phyloP scores from a whole-genome alignment of 2,329 filamentous ascomycete genomes.

The Colletotrichum sojae region DNA sequence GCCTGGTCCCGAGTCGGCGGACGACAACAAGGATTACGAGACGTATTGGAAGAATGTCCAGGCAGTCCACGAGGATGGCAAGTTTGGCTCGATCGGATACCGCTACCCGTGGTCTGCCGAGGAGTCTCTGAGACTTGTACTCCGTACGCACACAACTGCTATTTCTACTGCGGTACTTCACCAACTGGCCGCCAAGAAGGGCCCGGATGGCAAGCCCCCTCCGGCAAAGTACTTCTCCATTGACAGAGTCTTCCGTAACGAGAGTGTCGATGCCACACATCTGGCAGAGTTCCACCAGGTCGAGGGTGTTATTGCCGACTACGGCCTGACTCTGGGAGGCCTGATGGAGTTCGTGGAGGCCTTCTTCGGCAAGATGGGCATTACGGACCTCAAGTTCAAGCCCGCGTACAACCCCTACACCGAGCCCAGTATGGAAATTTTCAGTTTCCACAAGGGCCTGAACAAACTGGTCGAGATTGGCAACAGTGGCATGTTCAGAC shows the following conservation, averaged over 20 bases:
- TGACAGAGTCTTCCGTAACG: constrained; percentile 97
- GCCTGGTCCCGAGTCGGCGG: constrained; percentile 69
- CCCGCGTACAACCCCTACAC: constrained; percentile 97
- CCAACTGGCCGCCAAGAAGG: constrained; percentile 86
- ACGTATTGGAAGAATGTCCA: constrained; percentile 91
- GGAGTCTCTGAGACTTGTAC: constrained; percentile 87
- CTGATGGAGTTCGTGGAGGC: constrained; percentile 94
- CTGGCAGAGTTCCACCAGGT: constrained; percentile 98
- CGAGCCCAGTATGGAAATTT: constrained; percentile 98
- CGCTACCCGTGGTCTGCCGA: constrained; percentile 93
- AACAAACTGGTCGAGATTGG: constrained; percentile 97
- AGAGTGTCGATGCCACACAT: constrained; percentile 97
- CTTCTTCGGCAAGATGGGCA: constrained; percentile 97
- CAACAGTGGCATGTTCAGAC: constrained; percentile 98
- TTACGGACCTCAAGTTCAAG: constrained; percentile 89
- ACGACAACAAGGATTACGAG: constrained; percentile 78
- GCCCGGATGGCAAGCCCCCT: constrained; percentile 75
- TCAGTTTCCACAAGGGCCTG: constrained; percentile 91
- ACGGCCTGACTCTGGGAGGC: constrained; percentile 90
- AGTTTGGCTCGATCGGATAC: constrained; percentile 96
- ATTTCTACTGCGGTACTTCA: constrained; percentile 92
- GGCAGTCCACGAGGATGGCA: constrained; percentile 89
- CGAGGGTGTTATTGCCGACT: constrained; percentile 98
- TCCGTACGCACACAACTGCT: constrained; percentile 96
- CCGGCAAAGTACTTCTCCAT: constrained; percentile 98